These are phyloP conservation scores for Emmonsiellopsis sp. DNA, from an alignment of 2,329 filamentous ascomycete genomes.

Conservation along the genomic window DNA sequence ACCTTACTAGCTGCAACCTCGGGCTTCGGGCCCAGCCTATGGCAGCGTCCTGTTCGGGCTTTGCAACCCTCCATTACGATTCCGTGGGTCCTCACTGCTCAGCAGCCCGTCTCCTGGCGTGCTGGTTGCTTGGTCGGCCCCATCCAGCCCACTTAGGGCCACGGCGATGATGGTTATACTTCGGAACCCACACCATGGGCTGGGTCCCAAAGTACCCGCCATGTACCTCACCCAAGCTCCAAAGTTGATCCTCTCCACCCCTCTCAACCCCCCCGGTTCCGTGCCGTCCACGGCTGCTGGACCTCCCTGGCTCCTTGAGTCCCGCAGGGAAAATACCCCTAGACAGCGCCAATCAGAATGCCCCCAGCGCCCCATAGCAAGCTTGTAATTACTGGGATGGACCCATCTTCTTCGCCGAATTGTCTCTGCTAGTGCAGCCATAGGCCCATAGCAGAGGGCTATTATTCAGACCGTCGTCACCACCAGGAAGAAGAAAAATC, in stretches of 20 bases:
- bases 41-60: no score
- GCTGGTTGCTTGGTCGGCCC: background rate
- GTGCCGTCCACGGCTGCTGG: background rate
- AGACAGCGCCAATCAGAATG: background rate
- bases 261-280: background rate
- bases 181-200: background rate
- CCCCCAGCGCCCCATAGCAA: background rate
- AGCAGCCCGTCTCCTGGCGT: background rate
- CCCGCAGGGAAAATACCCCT: no score
- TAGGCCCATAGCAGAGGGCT: background rate
- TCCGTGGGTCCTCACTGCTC: background rate
- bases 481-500: background rate
- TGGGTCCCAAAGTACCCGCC: background rate
- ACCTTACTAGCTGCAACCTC: no score
- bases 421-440: background rate
- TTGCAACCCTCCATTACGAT: background rate
- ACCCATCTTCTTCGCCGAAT: background rate
- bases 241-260: background rate
- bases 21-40: background rate
- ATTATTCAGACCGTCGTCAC: constrained; percentile 3
- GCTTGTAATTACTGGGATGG: background rate
- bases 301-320: background rate
- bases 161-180: background rate
- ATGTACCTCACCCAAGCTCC: background rate
- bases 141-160: background rate